Base-by-base conservation (phyloP, 129 eudicot genomes). In the Sambucus nigra region DNA sequence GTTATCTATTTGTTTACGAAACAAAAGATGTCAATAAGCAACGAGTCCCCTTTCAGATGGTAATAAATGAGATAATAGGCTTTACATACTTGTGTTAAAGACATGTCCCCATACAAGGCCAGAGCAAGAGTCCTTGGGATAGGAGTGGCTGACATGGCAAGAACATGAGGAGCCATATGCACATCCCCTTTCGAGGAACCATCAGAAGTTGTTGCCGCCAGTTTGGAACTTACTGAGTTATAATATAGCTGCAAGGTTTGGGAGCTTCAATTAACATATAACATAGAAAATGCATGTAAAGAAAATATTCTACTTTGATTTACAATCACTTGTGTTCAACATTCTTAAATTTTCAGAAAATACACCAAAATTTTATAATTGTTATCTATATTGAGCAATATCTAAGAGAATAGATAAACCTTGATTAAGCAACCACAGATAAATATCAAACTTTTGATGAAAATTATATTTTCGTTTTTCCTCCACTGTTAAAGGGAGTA, bases 131-230 rank as follows among this genome's bases (percentile, higher is more conserved):
- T 73, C 66, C 99, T 92, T 39, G 99, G 99, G 55, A 92, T 92
- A 44, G 99, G 99, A 38, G 99, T 92, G 48, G 99, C 99, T 29
- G 99, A 82, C 87, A 92, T 79, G 18, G 99, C 95, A 65, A 92
- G 87, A 70, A 92, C 80, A 75, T 92, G 99, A 8, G 96, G 99
- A 41, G 99, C 96, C 99, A 92, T 86, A 62, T 15, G 41, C 49
- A 54, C 39, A 51, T 74, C 83, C 22, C 54, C 77, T 62, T 81
- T 72, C 23, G 51, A 38, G 50, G 72, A 56, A 47, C 55, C 85
- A 61, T 25, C 60, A 19, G 83, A 61, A 66, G 45, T 60, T 47
- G 33, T 77, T 42, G 68, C 61, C 6, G 44, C 76, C 62, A 68
- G 63, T 71, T 47, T 79, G 53, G 94, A 79, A 55, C 53, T 63